Evolutionary conservation across 1,139 yeast species (phyloP), one percentile per base, ranked within the genome.

Genomic region (Yamadazyma songkhlaensis): DNA sequence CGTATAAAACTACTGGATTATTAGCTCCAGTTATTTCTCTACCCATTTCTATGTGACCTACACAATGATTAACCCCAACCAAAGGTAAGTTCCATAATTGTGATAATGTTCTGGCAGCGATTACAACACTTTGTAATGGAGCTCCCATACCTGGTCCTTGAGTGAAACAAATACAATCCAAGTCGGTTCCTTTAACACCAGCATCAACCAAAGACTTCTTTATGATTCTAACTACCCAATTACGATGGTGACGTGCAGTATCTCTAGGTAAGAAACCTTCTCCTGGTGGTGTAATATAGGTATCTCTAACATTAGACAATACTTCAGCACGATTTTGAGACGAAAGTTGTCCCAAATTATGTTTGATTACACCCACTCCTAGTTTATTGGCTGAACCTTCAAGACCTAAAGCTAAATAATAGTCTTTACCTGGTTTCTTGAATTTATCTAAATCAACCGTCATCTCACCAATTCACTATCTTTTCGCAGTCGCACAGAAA

Each of bases 71-170:
- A 1, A 94, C 98, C 0, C 97, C 98, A 4, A 92, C 84, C 27
- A 92, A 59, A 0, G 98, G 98, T 23, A 85, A 67, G 5, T 76
- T 56, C 95, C 96, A 89, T 52, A 92, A 57, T 48, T 84, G 80
- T 13, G 92, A 71, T 33, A 90, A 64, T 0, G 97, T 82, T 53
- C 99, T 71, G 2, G 98, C 98, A 1, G 95, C 95, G 32, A 92
- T 72, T 2, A 85, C 97, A 28, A 89, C 97, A 45, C 94, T 81
- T 51, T 92, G 96, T 41, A 92, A 66, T 0, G 98, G 99, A 1
- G 97, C 97, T 3, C 98, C 99, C 98, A 92, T 94, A 2, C 99
- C 99, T 0, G 98, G 98, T 4, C 98, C 99, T 60, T 86, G 95
- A 2, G 97, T 92, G 59, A 90, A 92, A 59, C 97, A 89, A 38